Evolutionary conservation across 176 grass and related monocot species (phyloP).

Genomic region (Carex cristatella): DNA sequence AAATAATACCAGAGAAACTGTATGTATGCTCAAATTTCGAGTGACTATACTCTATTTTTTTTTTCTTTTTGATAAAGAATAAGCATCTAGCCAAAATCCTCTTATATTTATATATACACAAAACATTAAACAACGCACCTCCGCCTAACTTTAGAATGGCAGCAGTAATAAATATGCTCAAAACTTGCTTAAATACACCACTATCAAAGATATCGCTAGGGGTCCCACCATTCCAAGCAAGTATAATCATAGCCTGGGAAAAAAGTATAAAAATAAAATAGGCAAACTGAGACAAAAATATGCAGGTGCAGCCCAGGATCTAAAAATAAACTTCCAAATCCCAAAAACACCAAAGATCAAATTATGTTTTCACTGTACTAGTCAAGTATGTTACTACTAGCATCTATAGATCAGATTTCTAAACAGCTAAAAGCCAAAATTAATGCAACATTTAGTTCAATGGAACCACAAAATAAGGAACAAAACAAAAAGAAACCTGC

Average conservation of each 20-base stretch:
- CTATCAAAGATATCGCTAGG: conserved; percentile 79
- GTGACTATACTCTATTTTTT: not conserved
- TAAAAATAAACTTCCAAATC: not conserved
- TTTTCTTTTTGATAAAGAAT: too few species aligned
- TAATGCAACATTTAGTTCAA: not conserved
- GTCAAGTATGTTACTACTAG: not conserved
- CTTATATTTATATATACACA: not conserved
- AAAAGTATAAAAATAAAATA: conserved; percentile 27
- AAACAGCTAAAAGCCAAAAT: not conserved
- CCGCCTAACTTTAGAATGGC: conserved; percentile 81
- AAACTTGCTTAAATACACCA: conserved; percentile 85
- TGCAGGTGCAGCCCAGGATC: not conserved
- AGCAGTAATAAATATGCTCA: conserved; percentile 97
- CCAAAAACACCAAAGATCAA: not conserved
- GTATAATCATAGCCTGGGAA: conserved; percentile 79
- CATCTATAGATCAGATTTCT: not conserved
- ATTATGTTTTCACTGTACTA: not conserved
- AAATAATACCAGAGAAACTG: not conserved
- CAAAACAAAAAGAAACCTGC: conserved; percentile 39
- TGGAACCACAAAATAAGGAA: not conserved
- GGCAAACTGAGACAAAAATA: not conserved
- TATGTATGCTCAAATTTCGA: not conserved
- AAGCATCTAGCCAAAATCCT: too few species aligned
- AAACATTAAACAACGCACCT: conserved; percentile 39
- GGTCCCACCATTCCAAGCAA: conserved; percentile 97